Evolutionary conservation across 495 filamentous ascomycete genomes (phyloP), one percentile per base, ranked within the genome.

Genomic region (Penicillium cosmopolitanum): DNA sequence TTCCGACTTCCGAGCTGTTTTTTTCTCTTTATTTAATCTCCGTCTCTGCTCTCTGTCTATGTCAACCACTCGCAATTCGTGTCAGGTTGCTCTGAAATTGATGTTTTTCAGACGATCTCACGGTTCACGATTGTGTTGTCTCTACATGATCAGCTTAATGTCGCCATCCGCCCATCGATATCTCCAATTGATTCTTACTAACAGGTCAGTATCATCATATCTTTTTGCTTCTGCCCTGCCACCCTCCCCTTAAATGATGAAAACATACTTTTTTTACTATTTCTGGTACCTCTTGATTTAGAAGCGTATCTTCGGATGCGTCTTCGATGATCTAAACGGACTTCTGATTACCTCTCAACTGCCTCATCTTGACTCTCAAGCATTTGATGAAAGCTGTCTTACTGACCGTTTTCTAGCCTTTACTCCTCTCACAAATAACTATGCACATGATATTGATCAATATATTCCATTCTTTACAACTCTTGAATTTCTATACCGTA

Each of bases 281-380:
- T 84, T 85, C 82, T 85, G 82, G 82, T 84, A 85, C 82, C 82
- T 85, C 82, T 85, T 85, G 82, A 83, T 78, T 84, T 75, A 84
- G 81, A 72, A 68, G 63, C 63, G 69, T 67, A 66, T 72, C 63
- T 74, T 64, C 73, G 73, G 76, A 71, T 68, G 57, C 64, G 67
- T 65, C 70, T 77, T 74, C 82, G 68, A 83, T 85, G 82, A 84
- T 83, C 82, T 82, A 80, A 76, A 72, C 75, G 82, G 82, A 84
- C 82, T 84, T 85, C 82, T 85, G 82, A 85, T 65, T 54, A 28
- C n/a, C 62, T 61, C 54, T 61, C 35, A 44, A 48, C 64, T 21
- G 33, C 38, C 57, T 57, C 36, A 42, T 43, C 8, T 38, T 46
- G 50, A 35, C 23, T 63, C 38, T 50, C 53, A 51, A 51, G 38